A percentile compares a stretch with the other conserved stretches of the same genome.
Evolutionary conservation across 139 green algal genomes (phyloP).

Genomic region (Pleodorina starrii): DNA sequence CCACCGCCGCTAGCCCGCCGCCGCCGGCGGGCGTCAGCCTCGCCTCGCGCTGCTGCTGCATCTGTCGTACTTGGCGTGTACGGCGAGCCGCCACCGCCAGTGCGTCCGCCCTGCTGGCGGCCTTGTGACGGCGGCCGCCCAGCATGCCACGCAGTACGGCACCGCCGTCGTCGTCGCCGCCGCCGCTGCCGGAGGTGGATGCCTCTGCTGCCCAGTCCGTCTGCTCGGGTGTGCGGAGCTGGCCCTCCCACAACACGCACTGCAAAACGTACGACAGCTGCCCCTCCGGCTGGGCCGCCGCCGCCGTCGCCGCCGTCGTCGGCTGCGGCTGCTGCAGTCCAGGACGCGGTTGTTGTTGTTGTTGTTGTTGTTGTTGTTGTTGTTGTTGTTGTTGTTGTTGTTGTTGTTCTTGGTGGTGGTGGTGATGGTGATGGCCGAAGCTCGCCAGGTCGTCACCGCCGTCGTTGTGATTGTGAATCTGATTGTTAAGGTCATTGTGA

Average conservation of each 20-base stretch:
- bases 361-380: too few species aligned
- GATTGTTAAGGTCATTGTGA: too few species aligned
- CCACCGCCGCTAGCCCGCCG: too few species aligned
- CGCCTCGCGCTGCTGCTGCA: neutral
- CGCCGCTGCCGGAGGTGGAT: neutral
- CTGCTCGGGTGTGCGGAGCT: neutral
- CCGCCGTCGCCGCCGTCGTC: neutral
- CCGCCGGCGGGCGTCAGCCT: too few species aligned
- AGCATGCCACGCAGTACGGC: neutral
- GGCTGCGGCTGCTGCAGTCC: too few species aligned
- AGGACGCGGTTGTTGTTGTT: too few species aligned
- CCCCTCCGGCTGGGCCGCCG: too few species aligned
- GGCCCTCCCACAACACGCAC: neutral
- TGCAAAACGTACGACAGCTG: neutral
- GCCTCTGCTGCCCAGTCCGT: neutral
- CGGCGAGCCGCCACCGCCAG: neutral
- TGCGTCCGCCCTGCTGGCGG: neutral
- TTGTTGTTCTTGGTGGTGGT: too few species aligned
- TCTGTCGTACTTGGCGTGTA: neutral
- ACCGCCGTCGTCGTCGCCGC: neutral
- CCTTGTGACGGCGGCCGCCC: neutral
- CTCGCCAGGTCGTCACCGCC: too few species aligned
- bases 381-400: too few species aligned
- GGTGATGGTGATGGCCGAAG: too few species aligned
- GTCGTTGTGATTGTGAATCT: too few species aligned